A percentile compares a stretch with the other conserved stretches of the same genome.
These are phyloP conservation scores for Graphiopsis chlorocephala DNA, from an alignment of 2,329 filamentous ascomycete genomes.

Conservation along the genomic window DNA sequence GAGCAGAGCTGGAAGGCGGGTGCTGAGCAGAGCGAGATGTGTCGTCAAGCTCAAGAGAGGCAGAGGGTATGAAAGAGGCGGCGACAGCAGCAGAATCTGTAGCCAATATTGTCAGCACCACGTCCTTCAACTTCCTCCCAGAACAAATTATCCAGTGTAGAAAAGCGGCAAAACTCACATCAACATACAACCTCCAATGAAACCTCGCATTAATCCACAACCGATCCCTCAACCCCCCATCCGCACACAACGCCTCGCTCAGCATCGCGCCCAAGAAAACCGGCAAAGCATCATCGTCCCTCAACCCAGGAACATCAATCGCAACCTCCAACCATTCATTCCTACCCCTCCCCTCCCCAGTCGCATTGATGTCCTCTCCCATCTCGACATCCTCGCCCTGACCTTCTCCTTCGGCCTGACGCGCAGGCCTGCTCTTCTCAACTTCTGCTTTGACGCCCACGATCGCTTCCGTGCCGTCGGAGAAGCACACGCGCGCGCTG, in stretches of 20 bases:
- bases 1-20: slow-evolving; percentile 77
- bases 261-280: slow-evolving; percentile 87
- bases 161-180: slow-evolving; percentile 59
- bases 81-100: slow-evolving; percentile 89
- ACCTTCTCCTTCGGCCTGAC: slow-evolving; percentile 28
- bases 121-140: background rate
- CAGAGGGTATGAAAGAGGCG: slow-evolving; percentile 86
- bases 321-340: slow-evolving; percentile 83
- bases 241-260: slow-evolving; percentile 76
- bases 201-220: slow-evolving; percentile 86
- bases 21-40: slow-evolving; percentile 86
- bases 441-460: slow-evolving; percentile 96
- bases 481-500: slow-evolving; percentile 87
- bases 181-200: slow-evolving; percentile 95
- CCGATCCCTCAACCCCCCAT: slow-evolving; percentile 63
- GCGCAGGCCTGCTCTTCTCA: slow-evolving; percentile 58
- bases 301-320: slow-evolving; percentile 85
- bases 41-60: slow-evolving; percentile 89
- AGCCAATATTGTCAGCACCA: background rate
- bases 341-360: slow-evolving; percentile 43
- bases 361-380: slow-evolving; percentile 30
- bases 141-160: background rate
- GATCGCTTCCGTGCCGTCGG: slow-evolving; percentile 92
- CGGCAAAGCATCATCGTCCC: slow-evolving; percentile 87
- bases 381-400: slow-evolving; percentile 44